A percentile compares a stretch with the other conserved stretches of the same genome.
Evolutionary conservation across 257 asterid genomes (phyloP).

Genomic region (Gentiana macrophylla): DNA sequence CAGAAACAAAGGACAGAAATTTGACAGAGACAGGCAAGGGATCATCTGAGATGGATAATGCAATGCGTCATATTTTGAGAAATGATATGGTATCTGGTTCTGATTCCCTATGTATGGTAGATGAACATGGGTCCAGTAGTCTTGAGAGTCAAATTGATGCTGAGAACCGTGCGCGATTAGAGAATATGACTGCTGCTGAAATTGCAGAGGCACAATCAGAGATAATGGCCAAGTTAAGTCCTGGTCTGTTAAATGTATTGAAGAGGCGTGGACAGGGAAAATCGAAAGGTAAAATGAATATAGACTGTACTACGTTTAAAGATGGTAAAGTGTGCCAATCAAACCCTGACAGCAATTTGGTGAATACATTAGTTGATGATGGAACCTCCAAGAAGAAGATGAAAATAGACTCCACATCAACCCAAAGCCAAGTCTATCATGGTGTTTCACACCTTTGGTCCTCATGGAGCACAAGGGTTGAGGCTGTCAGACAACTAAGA

Average conservation of each 20-base stretch:
- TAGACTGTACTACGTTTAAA: conserved; percentile 21
- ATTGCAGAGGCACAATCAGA: conserved; percentile 84
- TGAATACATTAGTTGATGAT: conserved; percentile 12
- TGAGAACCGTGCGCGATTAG: conserved; percentile 58
- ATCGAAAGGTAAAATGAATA: conserved; percentile 38
- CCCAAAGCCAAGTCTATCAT: conserved; percentile 18
- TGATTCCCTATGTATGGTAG: conserved; percentile 17
- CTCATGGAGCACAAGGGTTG: conserved; percentile 86
- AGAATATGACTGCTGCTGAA: conserved; percentile 65
- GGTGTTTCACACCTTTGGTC: conserved; percentile 39
- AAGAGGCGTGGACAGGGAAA: conserved; percentile 53
- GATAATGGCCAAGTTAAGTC: conserved; percentile 59
- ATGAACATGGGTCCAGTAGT: conserved; percentile 24
- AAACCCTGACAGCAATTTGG: conserved; percentile 16
- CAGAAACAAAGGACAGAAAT: conserved; percentile 8
- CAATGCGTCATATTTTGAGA: conserved; percentile 12
- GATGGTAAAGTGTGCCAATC: conserved; percentile 23
- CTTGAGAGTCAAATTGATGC: conserved; percentile 73
- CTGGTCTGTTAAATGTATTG: conserved; percentile 43
- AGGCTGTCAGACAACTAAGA: conserved; percentile 60
- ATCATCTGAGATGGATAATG: conserved; percentile 13
- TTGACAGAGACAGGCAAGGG: conserved; percentile 8
- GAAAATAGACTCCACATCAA: conserved; percentile 16
- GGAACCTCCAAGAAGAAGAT: conserved; percentile 21
- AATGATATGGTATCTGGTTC: conserved; percentile 19